Evolutionary conservation across 2,329 filamentous ascomycete genomes (phyloP), one percentile per base, ranked within the genome.

Genomic region (Alternaria triticimaculans): DNA sequence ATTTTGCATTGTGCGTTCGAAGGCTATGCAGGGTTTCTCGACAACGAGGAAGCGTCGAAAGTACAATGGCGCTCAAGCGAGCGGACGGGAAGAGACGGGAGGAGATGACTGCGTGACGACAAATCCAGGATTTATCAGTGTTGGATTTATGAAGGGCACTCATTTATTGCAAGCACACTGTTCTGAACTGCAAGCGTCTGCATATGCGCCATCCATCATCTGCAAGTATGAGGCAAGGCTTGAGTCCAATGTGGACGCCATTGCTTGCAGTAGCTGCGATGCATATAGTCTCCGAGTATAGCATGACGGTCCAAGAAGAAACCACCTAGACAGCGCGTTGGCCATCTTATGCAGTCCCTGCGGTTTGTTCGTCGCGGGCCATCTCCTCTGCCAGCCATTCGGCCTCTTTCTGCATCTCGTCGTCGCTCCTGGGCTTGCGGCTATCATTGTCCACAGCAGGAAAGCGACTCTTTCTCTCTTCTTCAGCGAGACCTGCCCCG

Each of bases 371-470:
- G 20, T 85, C 82, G 65, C 80, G 84, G 65, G 80, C 82, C 79
- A 88, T 85, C 78, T 87, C 84, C 50, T 76, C 75, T 60, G 86
- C 87, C 73, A 94, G 88, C 83, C 86, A 83, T 69, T 86, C 84
- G 10, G 94, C 94, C 84, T 97, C 95, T 10, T 84, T 84, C 66
- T 85, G 84, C 95, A 98, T 97, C 74, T 93, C 92, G 71, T 89
- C 89, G 78, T 87, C 86, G 21, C 82, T 87, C 78, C 94, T 87
- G 7, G 92, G 85, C 78, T 84, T 83, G 70, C 94, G 77, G 58
- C 81, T 86, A 65, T 87, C 86, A 58, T 88, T 87, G 80, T 95
- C 92, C 10, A 94, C 89, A 43, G 84, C 84, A 0, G 90, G 89
- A 74, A 96, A 92, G 81, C 57, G 89, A 81, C 10, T 87, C 82